Base-by-base conservation (phyloP, 2,329 filamentous ascomycete genomes). In the Penicillium carneum region DNA sequence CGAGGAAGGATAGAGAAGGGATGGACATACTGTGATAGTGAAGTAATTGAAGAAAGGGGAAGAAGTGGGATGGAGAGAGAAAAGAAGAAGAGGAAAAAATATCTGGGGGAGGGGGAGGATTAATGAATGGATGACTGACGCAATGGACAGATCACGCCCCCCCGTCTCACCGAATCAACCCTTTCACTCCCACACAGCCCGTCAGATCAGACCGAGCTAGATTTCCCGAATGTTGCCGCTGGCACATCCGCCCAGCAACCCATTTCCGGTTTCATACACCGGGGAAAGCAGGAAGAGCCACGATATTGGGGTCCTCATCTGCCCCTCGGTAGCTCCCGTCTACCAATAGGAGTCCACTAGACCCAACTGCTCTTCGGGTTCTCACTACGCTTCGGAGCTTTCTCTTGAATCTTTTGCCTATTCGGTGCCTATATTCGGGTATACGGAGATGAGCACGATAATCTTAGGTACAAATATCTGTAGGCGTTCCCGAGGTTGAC, bases 261-360 rank as follows among this genome's bases (percentile, higher is more conserved):
- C 66, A 66, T 76, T 76, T 76, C 76, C 75, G 74, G 75, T 77
- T 77, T 77, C 74, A 76, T 73, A 74, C 74, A 77, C 76, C 77
- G 76, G 76, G 74, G 72, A 76, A 79, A 77, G 71, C 76, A 77
- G 76, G 76, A 70, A 77, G 71, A 68, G 49, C 68, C 69, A 76
- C 74, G 71, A 73, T 75, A 73, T 76, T 68, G 72, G 60, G 50
- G 36, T 20, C 43, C 53, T 45, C 14, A 45, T 48, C 51, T 63
- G 61, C 63, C 65, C 69, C 69, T 72, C 72, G 69, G 65, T 64
- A 73, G 65, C 69, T 73, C 60, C 68, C 71, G 63, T 58, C 59
- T 62, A 51, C 75, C 74, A 76, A 77, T 76, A 51, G 68, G 65
- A 63, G 49, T 41, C 8, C 53, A 10, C 4, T 20, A 46, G 64